A percentile compares a stretch with the other conserved stretches of the same genome.
phyloP scores from a whole-genome alignment of 2,329 filamentous ascomycete genomes.

The Anthostomella pinea region DNA sequence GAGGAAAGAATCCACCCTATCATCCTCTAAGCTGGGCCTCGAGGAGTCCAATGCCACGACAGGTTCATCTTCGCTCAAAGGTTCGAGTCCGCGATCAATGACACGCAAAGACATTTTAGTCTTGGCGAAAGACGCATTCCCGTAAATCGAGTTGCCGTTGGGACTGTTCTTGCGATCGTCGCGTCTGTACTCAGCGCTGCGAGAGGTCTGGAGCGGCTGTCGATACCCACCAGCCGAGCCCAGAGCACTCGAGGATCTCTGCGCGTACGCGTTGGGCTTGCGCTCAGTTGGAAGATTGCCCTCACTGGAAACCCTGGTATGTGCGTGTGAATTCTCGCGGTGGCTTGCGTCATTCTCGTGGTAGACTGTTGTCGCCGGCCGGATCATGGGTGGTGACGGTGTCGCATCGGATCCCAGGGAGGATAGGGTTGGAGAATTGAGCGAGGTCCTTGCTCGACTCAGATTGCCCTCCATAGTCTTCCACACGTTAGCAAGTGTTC shows the following conservation, averaged over 20 bases:
- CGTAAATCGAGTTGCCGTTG: slow-evolving; percentile 18
- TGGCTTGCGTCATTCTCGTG: slow-evolving; percentile 27
- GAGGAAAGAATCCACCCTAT: slow-evolving; percentile 37
- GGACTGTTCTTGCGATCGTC: slow-evolving; percentile 30
- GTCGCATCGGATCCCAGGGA: slow-evolving; percentile 46
- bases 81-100: slow-evolving; percentile 46
- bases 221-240: slow-evolving; percentile 58
- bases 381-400: slow-evolving; percentile 48
- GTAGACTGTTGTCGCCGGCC: slow-evolving; percentile 38
- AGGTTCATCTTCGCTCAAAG: slow-evolving; percentile 53
- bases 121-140: slow-evolving; percentile 20
- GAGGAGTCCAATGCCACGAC: slow-evolving; percentile 24
- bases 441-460: slow-evolving; percentile 69
- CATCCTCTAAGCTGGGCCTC: slow-evolving; percentile 26
- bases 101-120: slow-evolving; percentile 38
- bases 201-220: slow-evolving; percentile 43
- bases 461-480: slow-evolving; percentile 95
- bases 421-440: slow-evolving; percentile 46
- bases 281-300: slow-evolving; percentile 48
- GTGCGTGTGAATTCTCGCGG: slow-evolving; percentile 38
- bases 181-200: slow-evolving; percentile 41
- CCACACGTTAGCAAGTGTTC: slow-evolving; percentile 21
- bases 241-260: slow-evolving; percentile 63
- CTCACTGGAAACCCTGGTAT: slow-evolving; percentile 62
- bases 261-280: slow-evolving; percentile 42